Conservation (phyloP, 106 monocot genomes). For the Apostasia ramifera region DNA sequence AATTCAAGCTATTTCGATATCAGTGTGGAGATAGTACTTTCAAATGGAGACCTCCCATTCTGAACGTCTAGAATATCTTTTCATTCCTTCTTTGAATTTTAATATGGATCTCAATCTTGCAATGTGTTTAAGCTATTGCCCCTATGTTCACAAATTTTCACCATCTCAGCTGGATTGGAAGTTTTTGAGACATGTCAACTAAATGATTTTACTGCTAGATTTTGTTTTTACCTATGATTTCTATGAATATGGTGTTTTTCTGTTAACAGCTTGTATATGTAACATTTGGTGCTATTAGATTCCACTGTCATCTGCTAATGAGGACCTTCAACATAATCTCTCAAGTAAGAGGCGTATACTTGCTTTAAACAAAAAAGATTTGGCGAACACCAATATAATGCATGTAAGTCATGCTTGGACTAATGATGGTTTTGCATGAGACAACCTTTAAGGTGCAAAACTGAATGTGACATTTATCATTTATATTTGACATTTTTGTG, state of each 20-base stretch:
- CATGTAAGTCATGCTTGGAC: slow-evolving; percentile 38
- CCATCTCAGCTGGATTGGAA: no score
- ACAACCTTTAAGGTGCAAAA: not conserved
- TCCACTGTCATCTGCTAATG: slow-evolving; percentile 82
- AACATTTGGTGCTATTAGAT: slow-evolving; percentile 41
- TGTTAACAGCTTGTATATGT: not conserved
- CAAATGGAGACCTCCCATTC: no score
- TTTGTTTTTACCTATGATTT: not conserved
- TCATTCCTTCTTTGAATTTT: no score
- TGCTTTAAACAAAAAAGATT: slow-evolving; percentile 94
- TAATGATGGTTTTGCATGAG: not conserved
- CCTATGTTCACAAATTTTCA: no score
- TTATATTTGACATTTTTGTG: not conserved
- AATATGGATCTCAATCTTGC: no score
- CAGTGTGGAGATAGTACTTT: no score
- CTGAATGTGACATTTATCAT: not conserved
- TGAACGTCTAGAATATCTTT: no score
- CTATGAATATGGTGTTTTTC: not conserved
- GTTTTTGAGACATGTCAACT: no score
- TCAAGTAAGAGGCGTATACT: slow-evolving; percentile 69
- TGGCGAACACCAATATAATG: slow-evolving; percentile 91
- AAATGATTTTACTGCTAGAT: no score
- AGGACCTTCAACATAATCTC: slow-evolving; percentile 69
- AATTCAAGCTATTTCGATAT: no score
- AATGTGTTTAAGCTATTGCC: no score